Evolutionary conservation across 441 rosid genomes (phyloP), one percentile per base, ranked within the genome.

Genomic region (Pelargonium australe): DNA sequence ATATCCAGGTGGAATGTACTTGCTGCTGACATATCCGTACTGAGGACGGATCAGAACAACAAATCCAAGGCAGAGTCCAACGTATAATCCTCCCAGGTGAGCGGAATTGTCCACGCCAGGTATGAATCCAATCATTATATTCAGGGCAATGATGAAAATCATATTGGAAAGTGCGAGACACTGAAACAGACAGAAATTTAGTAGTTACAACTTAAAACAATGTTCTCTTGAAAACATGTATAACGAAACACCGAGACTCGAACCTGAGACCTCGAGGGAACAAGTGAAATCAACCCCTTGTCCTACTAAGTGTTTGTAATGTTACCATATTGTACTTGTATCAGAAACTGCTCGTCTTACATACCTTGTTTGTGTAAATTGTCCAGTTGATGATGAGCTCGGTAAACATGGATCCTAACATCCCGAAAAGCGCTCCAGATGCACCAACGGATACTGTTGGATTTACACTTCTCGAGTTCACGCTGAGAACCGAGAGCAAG

Each of bases 321-420:
- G 37, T 31, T 31, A 31, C 3, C 37, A 2, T 31, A 31, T 2
- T 31, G 37, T 31, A 31, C 37, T 31, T 31, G 37, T 31, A 31
- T 31, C 37, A 31, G 37, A 31, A 31, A 31, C 3, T 31, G 37
- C 37, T 31, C 5, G 37, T 31, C 5, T 2, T 31, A 31, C 25
- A 55, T 76, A 90, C 97, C 97, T 92, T 92, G 51, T 89, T 86
- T 31, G 74, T 79, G 69, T 92, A 92, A 64, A 82, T 90, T 51
- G 97, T 79, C 98, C 97, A 92, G 81, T 92, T 90, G 23, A 85
- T 82, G 69, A 92, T 78, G 16, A 90, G 89, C 81, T 90, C 98
- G 1, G 97, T 89, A 55, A 87, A 89, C 98, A 90, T 86, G 7
- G 89, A 86, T 58, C 97, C 98, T 11, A 92, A 76, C 75, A 92